Conservation (phyloP, 768 basidiomycete species). For the Pulveroboletus sp. region DNA sequence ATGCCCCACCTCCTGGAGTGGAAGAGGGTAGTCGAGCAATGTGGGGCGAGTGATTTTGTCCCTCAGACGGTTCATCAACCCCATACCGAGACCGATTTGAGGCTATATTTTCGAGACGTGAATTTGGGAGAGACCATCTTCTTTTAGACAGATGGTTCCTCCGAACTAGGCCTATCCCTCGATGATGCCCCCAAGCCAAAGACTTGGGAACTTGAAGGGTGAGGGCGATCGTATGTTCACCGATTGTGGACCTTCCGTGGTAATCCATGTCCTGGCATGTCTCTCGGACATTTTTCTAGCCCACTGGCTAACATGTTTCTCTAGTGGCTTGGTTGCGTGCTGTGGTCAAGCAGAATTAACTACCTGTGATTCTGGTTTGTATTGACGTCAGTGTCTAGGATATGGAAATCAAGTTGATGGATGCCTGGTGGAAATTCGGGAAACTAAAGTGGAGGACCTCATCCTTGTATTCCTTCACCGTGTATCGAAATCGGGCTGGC, state of each 20-base stretch:
- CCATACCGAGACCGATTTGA: conserved; percentile 70
- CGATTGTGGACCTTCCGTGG: conserved; percentile 73
- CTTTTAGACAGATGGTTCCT: conserved; percentile 45
- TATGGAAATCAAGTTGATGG: conserved; percentile 45
- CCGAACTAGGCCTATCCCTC: conserved; percentile 57
- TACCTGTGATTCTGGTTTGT: background rate
- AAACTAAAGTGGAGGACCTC: conserved; percentile 54
- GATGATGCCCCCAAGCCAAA: conserved; percentile 57
- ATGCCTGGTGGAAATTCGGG: conserved; percentile 74
- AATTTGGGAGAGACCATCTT: conserved; percentile 58
- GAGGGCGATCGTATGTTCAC: conserved; percentile 67
- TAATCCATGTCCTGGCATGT: conserved; percentile 68
- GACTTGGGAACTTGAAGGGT: conserved; percentile 48
- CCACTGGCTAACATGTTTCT: conserved; percentile 1
- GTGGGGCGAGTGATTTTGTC: conserved; percentile 45
- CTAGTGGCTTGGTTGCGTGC: conserved; percentile 77
- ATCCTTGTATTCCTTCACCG: conserved; percentile 76
- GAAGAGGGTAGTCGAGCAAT: conserved; percentile 18
- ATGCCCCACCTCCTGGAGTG: conserved; percentile 27
- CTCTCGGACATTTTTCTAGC: background rate
- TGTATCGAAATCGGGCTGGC: conserved; percentile 80
- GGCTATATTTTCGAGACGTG: conserved; percentile 72
- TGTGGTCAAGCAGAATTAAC: too few relatives aligned
- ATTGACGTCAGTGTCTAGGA: conserved; percentile 1
- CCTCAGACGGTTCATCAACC: conserved; percentile 73